Evolutionary conservation across 768 basidiomycete species (phyloP), one percentile per base, ranked within the genome.

Genomic region (Trametes cubensis): DNA sequence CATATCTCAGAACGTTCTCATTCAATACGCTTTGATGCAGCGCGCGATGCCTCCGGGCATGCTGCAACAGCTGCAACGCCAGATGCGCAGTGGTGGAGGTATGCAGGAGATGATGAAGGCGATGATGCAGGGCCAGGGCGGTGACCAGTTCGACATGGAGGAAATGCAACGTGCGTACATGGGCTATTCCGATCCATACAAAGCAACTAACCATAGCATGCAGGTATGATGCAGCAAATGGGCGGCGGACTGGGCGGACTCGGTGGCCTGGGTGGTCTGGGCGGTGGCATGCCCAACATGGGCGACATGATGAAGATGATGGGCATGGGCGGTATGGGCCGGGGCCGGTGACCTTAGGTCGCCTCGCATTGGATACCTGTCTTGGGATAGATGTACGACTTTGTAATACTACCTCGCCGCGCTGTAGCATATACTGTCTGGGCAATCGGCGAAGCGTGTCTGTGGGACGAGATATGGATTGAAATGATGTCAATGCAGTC

Each of bases 101-200:
- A 90, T 97, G 87, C 92, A 95, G 73, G 94, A 96, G 69, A 96
- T 96, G 94, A 94, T 96, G 94, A 92, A 90, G 72, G 88, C 90
- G 26, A 95, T 98, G 92, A 95, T 97, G 91, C 93, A 94, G 69
- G 92, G 94, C 11, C 88, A 92, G 68, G 92, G 91, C 56, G 92
- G 92, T 13, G 95, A 95, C 69, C 87, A 94, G 71, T 79, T 88
- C 55, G 94, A 95, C 70, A 91, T 96, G 90, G 90, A 92, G 62
- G 94, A 96, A 74, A 94, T 95, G 92, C 92, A 94, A 77, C 84
- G 93, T 89, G 75, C 65, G 83, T 49, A n/a, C 42, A 57, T 28
- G 50, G 58, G 64, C n/a, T 21, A 6, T 28, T 20, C 20, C 7
- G 3, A 2, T 21, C 34, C 51, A 18, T 60, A 45, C 55, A 7